Percentiles rank a stretch among this genome's conserved stretches.
Evolutionary conservation across 257 asterid species (phyloP).

Genomic region (Capsicum baccatum): DNA sequence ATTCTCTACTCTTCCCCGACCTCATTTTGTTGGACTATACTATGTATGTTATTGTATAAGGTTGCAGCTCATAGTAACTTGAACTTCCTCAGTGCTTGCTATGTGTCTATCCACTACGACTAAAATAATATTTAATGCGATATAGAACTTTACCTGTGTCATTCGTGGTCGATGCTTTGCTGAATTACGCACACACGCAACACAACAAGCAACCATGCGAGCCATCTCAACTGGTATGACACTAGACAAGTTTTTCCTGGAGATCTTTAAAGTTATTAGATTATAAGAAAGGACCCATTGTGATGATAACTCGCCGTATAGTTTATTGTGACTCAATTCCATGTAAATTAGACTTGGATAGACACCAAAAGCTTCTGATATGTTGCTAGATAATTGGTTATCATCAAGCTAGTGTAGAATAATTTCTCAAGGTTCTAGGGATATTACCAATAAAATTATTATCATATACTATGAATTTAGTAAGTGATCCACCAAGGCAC

Average conservation of each 20-base stretch:
- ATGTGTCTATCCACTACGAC: background rate
- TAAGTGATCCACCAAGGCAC: constrained; percentile 32
- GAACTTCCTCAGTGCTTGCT: background rate
- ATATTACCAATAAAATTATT: no score
- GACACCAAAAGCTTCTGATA: constrained; percentile 41
- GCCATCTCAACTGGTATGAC: constrained; percentile 42
- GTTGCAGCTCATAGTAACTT: constrained; percentile 1
- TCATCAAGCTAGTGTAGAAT: constrained; percentile 20
- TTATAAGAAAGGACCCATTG: constrained; percentile 43
- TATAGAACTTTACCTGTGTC: constrained; percentile 66
- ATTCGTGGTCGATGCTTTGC: constrained; percentile 85
- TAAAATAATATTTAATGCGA: background rate
- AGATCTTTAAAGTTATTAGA: constrained; percentile 34
- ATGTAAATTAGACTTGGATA: constrained; percentile 40
- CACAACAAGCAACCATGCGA: constrained; percentile 86
- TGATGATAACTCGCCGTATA: constrained; percentile 45
- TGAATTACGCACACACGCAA: constrained; percentile 90
- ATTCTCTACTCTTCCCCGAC: no score
- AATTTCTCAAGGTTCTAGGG: no score
- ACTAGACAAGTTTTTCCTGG: constrained; percentile 45
- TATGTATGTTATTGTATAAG: background rate
- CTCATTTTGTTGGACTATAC: no score
- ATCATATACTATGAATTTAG: no score
- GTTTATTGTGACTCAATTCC: constrained; percentile 41
- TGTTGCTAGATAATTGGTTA: constrained; percentile 44